A percentile compares a stretch with the other conserved stretches of the same genome.
Evolutionary conservation across 2,329 filamentous ascomycete species (phyloP).

Genomic region (Magnaporthales sp.): DNA sequence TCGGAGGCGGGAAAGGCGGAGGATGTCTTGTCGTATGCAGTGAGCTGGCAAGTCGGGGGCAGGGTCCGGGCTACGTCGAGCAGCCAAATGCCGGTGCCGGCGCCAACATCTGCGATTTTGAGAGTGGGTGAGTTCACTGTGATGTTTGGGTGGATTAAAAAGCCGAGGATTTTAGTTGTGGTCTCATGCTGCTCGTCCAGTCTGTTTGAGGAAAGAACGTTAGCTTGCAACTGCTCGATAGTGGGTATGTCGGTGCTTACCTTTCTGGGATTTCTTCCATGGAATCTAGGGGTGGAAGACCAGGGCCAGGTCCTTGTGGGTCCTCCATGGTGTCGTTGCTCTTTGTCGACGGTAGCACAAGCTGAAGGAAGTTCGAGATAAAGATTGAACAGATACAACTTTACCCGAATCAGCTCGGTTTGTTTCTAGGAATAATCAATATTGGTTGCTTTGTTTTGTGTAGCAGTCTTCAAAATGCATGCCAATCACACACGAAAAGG

Average conservation of each 20-base stretch:
- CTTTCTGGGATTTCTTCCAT: constrained; percentile 4
- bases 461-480: no score
- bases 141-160: constrained; percentile 10
- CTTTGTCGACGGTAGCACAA: background rate
- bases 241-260: background rate
- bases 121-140: background rate
- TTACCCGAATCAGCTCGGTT: no score
- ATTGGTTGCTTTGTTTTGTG: no score
- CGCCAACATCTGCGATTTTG: constrained; percentile 10
- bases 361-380: background rate
- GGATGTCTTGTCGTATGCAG: constrained; percentile 15
- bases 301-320: background rate
- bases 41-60: constrained; percentile 10
- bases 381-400: background rate
- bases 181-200: constrained; percentile 12
- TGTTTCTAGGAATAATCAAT: no score
- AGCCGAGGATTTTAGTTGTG: constrained; percentile 10
- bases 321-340: background rate
- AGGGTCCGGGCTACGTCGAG: constrained; percentile 11
- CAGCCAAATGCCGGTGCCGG: constrained; percentile 13
- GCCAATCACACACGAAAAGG: background rate
- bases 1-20: constrained; percentile 12
- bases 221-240: background rate
- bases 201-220: constrained; percentile 4
- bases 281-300: background rate